These are phyloP conservation scores for Lagerstroemia speciosa DNA, from an alignment of 345 rosid species.

Conservation along the genomic window DNA sequence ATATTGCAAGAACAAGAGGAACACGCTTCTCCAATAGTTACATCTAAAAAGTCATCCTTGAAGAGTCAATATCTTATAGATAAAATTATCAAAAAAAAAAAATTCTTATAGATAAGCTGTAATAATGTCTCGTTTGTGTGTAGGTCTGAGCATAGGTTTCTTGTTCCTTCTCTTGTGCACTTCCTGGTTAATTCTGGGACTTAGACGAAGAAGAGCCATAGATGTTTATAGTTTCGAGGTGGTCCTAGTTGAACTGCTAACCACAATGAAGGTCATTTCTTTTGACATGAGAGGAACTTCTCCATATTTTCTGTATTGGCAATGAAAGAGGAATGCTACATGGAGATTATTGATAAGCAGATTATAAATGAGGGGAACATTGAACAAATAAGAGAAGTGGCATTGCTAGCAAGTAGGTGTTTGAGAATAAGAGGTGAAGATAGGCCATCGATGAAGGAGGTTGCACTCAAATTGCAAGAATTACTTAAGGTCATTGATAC, in stretches of 20 bases:
- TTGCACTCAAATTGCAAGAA: conserved; percentile 18
- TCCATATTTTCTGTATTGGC: conserved; percentile 19
- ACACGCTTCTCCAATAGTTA: too few relatives aligned
- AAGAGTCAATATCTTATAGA: too few relatives aligned
- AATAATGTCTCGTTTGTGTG: too few relatives aligned
- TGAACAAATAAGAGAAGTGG: conserved; percentile 16
- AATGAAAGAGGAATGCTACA: conserved; percentile 14
- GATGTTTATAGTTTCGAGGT: conserved; percentile 47
- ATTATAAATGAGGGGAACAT: conserved; percentile 4
- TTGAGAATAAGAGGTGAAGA: conserved; percentile 26
- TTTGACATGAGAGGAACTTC: conserved; percentile 17
- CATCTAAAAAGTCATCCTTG: too few relatives aligned
- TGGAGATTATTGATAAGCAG: conserved; percentile 19
- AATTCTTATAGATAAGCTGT: too few relatives aligned
- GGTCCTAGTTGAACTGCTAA: conserved; percentile 34
- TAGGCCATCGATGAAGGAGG: conserved; percentile 31
- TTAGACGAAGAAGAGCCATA: conserved; percentile 31
- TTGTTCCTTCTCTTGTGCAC: too few relatives aligned
- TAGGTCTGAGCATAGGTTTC: too few relatives aligned
- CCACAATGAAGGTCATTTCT: conserved; percentile 18
- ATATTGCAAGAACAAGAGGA: too few relatives aligned
- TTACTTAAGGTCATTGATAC: background rate
- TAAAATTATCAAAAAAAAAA: too few relatives aligned
- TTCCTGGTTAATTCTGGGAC: too few relatives aligned
- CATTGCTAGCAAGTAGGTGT: conserved; percentile 19